Evolutionary conservation across 805 yeast genomes (phyloP).

Genomic region (Sugiyamaella qingdaonensis): DNA sequence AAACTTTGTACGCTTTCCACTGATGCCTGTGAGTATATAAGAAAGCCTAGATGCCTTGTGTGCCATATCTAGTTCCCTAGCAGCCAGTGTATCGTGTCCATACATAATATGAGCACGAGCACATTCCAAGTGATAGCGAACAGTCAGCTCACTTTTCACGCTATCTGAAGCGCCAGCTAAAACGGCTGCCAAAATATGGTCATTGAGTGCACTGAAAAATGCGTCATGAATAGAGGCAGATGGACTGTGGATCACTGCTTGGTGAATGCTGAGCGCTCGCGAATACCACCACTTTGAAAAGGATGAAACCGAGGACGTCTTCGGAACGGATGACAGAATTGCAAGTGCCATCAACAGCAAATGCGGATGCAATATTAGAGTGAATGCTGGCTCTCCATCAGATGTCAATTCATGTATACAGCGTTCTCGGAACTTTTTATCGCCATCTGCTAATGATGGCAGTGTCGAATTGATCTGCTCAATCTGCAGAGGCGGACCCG

Average conservation of each 20-base stretch:
- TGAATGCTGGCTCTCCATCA: constrained; percentile 71
- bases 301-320: neutral
- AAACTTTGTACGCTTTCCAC: constrained; percentile 80
- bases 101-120: constrained; percentile 46
- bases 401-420: constrained; percentile 43
- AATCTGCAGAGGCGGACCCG: constrained; percentile 66
- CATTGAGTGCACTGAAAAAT: constrained; percentile 22
- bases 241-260: constrained; percentile 28
- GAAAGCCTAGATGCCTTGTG: constrained; percentile 54
- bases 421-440: constrained; percentile 6
- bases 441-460: constrained; percentile 21
- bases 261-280: constrained; percentile 34
- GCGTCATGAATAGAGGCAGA: constrained; percentile 28
- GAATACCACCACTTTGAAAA: constrained; percentile 31
- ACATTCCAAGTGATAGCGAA: constrained; percentile 57
- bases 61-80: constrained; percentile 23
- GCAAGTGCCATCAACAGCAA: constrained; percentile 42
- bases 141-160: constrained; percentile 33
- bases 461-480: constrained; percentile 27
- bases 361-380: constrained; percentile 49
- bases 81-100: constrained; percentile 29
- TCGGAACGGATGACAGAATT: constrained; percentile 37
- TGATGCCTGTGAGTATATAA: constrained; percentile 76
- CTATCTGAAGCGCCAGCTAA: constrained; percentile 17
- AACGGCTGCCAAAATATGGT: constrained; percentile 16